Conservation (phyloP, 805 yeast species). For the Kodamaea leandrae region DNA sequence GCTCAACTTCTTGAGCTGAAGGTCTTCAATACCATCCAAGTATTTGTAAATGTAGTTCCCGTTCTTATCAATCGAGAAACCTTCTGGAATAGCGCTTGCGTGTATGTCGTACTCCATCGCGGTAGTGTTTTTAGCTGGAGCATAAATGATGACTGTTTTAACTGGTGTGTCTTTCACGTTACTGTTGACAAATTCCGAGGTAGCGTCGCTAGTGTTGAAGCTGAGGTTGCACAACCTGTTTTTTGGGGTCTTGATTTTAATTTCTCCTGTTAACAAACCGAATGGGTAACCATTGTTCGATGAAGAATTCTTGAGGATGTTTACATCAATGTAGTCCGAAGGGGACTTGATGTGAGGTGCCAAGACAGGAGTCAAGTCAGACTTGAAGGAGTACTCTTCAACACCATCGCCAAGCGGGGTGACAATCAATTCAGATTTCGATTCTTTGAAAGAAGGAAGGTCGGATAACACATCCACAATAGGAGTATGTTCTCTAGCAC, state of each 20-base stretch:
- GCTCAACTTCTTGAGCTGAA: slow-evolving; percentile 62
- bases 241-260: slow-evolving; percentile 54
- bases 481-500: slow-evolving; percentile 50
- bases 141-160: slow-evolving; percentile 54
- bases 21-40: slow-evolving; percentile 59
- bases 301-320: slow-evolving; percentile 50
- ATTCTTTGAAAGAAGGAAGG: slow-evolving; percentile 59
- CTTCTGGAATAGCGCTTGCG: slow-evolving; percentile 38
- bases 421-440: slow-evolving; percentile 34
- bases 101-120: slow-evolving; percentile 7
- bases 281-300: slow-evolving; percentile 47
- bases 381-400: slow-evolving; percentile 53
- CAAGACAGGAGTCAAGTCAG: slow-evolving; percentile 44
- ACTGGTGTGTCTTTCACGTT: slow-evolving; percentile 52
- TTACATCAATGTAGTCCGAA: slow-evolving; percentile 47
- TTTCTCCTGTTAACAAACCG: slow-evolving; percentile 63
- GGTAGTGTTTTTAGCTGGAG: slow-evolving; percentile 22
- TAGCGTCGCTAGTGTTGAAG: slow-evolving; percentile 52
- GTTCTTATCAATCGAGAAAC: slow-evolving; percentile 39
- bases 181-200: slow-evolving; percentile 17
- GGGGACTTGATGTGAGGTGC: slow-evolving; percentile 30
- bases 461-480: slow-evolving; percentile 49
- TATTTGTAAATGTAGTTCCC: slow-evolving; percentile 52
- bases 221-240: slow-evolving; percentile 63
- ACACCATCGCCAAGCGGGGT: slow-evolving; percentile 40